phyloP scores from a whole-genome alignment of 305 asterid species.

The Solanum hybrid region DNA sequence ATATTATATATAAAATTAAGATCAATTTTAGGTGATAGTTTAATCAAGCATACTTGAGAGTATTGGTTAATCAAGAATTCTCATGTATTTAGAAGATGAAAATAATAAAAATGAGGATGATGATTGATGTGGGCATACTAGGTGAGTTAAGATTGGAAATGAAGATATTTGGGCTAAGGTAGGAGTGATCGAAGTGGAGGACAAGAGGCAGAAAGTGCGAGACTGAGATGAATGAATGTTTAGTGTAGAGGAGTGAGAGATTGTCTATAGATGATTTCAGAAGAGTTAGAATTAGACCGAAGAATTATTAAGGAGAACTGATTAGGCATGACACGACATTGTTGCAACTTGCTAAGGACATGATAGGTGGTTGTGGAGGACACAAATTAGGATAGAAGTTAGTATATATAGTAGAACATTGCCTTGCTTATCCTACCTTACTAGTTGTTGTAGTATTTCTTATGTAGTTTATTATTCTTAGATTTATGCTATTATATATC shows the following conservation, averaged over 20 bases:
- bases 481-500: not conserved
- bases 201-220: not conserved
- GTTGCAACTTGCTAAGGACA: not conserved
- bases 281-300: not conserved
- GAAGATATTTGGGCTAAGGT: not conserved
- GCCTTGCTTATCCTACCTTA: not conserved
- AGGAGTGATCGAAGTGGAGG: not conserved
- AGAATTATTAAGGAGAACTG: not conserved
- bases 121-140: not conserved
- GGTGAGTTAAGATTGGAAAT: not conserved
- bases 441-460: not conserved
- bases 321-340: not conserved
- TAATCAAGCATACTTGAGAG: not conserved
- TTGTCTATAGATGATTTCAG: not conserved
- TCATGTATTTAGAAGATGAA: not conserved
- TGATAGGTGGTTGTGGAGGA: not conserved
- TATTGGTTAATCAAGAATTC: not conserved
- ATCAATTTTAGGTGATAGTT: not conserved
- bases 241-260: not conserved
- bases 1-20: not conserved
- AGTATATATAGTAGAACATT: not conserved
- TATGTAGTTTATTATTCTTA: not conserved
- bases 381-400: not conserved
- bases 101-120: not conserved
- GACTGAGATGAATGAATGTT: rapidly evolving